These are phyloP conservation scores for Chlamydomonas sp. DNA, from an alignment of 139 green algal genomes.

Conservation along the genomic window DNA sequence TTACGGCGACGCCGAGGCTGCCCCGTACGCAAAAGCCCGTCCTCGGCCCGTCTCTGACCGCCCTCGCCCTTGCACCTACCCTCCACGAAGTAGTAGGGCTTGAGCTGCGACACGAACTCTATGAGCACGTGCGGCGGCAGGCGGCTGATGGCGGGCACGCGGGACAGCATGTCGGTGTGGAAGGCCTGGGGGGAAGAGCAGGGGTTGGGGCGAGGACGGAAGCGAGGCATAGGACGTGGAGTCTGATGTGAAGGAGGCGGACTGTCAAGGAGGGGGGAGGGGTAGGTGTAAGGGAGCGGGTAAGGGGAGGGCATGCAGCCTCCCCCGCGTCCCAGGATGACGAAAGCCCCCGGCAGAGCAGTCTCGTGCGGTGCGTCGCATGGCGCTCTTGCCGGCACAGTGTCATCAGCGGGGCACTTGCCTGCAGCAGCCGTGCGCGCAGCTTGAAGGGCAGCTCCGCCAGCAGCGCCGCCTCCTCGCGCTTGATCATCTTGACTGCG, in stretches of 20 bases:
- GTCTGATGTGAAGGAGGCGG: too few relatives aligned
- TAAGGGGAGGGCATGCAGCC: too few relatives aligned
- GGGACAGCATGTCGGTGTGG: slow-evolving; percentile 12
- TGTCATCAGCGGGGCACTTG: too few relatives aligned
- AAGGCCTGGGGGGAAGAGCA: background rate
- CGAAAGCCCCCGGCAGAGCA: too few relatives aligned
- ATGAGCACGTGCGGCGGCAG: slow-evolving; percentile 30
- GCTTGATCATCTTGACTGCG: slow-evolving; percentile 33
- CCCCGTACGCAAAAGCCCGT: background rate
- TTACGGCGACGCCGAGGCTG: too few relatives aligned
- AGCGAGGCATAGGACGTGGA: too few relatives aligned
- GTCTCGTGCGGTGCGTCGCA: too few relatives aligned
- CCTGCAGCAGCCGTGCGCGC: slow-evolving; percentile 18
- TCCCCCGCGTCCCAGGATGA: too few relatives aligned
- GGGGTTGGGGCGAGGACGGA: too few relatives aligned
- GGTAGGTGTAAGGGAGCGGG: background rate
- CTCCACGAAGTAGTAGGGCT: slow-evolving; percentile 36
- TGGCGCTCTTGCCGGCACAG: too few relatives aligned
- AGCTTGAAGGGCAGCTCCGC: slow-evolving; percentile 42
- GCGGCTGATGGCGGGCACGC: slow-evolving; percentile 16
- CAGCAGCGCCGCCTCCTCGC: slow-evolving; percentile 31
- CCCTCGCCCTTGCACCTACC: background rate
- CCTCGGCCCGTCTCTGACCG: too few relatives aligned
- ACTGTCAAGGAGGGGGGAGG: background rate
- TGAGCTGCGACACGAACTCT: slow-evolving; percentile 32